Evolutionary conservation across 139 green algal genomes (phyloP).

Genomic region (Mychonastes homosphaera): DNA sequence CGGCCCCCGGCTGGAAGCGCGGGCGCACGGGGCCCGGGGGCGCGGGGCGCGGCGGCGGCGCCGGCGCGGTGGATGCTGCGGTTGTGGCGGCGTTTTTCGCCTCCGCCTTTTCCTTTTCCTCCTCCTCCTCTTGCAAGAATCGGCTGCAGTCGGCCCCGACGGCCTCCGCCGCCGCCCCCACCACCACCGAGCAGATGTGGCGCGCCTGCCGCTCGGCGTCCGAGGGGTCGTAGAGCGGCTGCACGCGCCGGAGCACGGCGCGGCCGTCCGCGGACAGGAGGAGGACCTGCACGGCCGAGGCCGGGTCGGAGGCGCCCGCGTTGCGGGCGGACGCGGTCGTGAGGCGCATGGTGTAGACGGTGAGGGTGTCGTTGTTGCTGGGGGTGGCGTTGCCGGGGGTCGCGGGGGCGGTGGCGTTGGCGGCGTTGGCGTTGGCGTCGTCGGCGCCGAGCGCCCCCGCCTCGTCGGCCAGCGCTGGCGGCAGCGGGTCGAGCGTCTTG

Average conservation of each 20-base stretch:
- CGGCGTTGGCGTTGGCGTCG: too few relatives aligned
- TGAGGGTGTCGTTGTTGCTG: constrained; percentile 13
- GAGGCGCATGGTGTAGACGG: constrained; percentile 56
- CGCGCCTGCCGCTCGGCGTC: constrained; percentile 18
- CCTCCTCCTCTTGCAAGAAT: too few relatives aligned
- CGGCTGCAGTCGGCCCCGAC: constrained; percentile 26
- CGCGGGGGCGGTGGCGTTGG: too few relatives aligned
- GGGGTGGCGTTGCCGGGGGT: constrained; percentile 2
- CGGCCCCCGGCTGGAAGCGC: constrained; percentile 58
- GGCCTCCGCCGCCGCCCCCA: constrained; percentile 11
- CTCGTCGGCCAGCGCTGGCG: constrained; percentile 2
- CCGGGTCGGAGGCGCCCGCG: constrained; percentile 31
- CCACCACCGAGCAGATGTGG: constrained; percentile 32
- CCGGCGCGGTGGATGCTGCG: constrained; percentile 8
- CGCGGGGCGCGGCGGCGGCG: not conserved
- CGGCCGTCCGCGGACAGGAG: constrained; percentile 38
- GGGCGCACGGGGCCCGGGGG: constrained; percentile 9
- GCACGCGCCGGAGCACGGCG: constrained; percentile 38
- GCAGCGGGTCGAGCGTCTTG: too few relatives aligned
- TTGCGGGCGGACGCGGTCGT: constrained; percentile 34
- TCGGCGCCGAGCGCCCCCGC: too few relatives aligned
- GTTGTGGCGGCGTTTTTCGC: too few relatives aligned
- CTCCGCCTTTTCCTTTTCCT: too few relatives aligned
- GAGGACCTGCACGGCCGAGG: constrained; percentile 43
- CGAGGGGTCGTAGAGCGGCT: constrained; percentile 32